phyloP scores from a whole-genome alignment of 2,329 filamentous ascomycete genomes.

The Endoconidiophora polonica region DNA sequence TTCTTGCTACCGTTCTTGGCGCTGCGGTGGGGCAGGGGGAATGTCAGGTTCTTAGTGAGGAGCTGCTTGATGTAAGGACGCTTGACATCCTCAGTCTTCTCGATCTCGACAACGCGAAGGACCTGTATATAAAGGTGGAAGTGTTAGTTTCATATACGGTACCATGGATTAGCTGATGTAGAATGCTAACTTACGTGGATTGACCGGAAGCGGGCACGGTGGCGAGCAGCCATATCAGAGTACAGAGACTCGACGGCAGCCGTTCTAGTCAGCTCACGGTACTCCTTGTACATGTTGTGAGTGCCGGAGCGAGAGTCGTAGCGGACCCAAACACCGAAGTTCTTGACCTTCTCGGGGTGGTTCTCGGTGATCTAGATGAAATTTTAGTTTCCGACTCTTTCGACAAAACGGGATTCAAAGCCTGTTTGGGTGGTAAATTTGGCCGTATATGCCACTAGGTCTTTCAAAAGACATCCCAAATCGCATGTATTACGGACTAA shows the following conservation, averaged over 20 bases:
- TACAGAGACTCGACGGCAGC: slow-evolving; percentile 94
- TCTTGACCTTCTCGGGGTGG: slow-evolving; percentile 99
- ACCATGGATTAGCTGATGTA: background rate
- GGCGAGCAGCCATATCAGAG: slow-evolving; percentile 98
- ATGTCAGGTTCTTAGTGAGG: slow-evolving; percentile 83
- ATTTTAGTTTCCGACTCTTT: background rate
- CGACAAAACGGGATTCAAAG: background rate
- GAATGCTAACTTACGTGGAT: slow-evolving; percentile 64
- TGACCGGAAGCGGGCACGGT: slow-evolving; percentile 89
- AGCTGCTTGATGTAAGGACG: slow-evolving; percentile 99
- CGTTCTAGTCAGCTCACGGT: slow-evolving; percentile 93
- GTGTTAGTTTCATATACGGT: background rate
- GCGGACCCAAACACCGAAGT: slow-evolving; percentile 99
- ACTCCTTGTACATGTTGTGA: slow-evolving; percentile 99
- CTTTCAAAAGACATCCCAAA: background rate
- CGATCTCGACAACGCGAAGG: slow-evolving; percentile 93
- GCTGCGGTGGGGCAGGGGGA: slow-evolving; percentile 95
- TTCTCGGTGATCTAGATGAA: slow-evolving; percentile 77
- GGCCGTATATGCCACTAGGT: background rate
- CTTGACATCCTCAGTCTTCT: slow-evolving; percentile 88
- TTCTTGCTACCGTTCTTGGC: slow-evolving; percentile 71
- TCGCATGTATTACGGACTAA: background rate
- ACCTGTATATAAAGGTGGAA: slow-evolving; percentile 40
- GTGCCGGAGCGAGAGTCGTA: slow-evolving; percentile 99
- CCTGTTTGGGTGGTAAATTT: background rate